Base-by-base conservation (phyloP, 1,284 basidiomycete species). In the Ustanciosporium gigantosporum region DNA sequence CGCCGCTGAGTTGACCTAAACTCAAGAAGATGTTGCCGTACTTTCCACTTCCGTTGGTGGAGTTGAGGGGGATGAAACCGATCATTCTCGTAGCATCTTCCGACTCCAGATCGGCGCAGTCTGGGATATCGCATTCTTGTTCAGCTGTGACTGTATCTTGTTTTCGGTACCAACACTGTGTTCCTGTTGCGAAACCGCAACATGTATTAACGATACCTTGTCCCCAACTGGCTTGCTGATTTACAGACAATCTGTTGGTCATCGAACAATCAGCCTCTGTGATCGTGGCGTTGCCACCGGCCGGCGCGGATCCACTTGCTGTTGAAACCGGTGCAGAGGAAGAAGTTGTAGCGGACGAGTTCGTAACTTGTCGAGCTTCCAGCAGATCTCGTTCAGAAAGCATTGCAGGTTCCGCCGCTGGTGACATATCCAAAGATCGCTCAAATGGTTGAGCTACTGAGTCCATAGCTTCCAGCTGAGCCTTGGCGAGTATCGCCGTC, bases 181-280 rank as follows among this genome's bases (percentile, higher is more conserved):
- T 47, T 3, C 49, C 41, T 9, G 36, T 31, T 4, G 36, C 40
- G n/a, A 48, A 55, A 11, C 58, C 51, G 23, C 68, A 71, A 46
- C 68, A 71, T 1, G 68, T 64, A 41, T 61, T 71, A 32, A 71
- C 42, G 29, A 66, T 56, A 3, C 50, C 51, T 20, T 66, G 58
- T 5, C 53, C 58, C 68, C 68, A 71, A 15, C 62, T 62, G 1
- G 68, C 66, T 40, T 71, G 68, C 34, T 71, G 68, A 40, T 68
- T 71, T 7, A 41, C 31, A 11, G 50, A 23, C 31, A 71, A 49
- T 16, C 57, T 42, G 41, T 68, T 71, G 21, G 44, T 44, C 44
- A 68, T 44, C 20, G 36, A 36, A 41, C 68, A 71, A 0, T 48
- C 46, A 20, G 57, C 21, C 24, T 64, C 65, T 20, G 50, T 40